Conservation (phyloP, 345 rosid species). For the Psidium guajava region DNA sequence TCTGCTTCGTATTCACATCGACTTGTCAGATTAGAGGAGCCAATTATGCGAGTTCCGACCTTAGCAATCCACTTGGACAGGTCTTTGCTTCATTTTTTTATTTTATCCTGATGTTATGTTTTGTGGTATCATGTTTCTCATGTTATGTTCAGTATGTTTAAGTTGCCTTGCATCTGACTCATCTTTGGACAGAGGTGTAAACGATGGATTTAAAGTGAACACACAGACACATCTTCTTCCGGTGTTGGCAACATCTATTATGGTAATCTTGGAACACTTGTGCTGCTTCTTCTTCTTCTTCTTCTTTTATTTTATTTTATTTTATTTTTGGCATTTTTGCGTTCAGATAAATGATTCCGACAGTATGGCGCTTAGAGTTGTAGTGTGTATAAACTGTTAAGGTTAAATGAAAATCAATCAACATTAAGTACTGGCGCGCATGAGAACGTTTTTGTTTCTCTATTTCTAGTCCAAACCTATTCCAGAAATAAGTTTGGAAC, state of each 20-base stretch:
- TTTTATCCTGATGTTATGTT: not conserved
- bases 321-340: too few species aligned
- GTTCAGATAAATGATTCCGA: not conserved
- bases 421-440: too few species aligned
- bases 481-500: too few species aligned
- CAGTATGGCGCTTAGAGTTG: not conserved
- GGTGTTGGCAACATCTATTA: conserved; percentile 75
- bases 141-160: not conserved
- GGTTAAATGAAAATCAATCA: not conserved
- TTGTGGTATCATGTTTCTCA: not conserved
- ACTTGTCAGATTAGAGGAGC: conserved; percentile 68
- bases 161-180: not conserved
- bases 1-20: conserved; percentile 52
- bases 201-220: conserved; percentile 93
- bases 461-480: too few species aligned
- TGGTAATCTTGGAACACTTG: conserved; percentile 28
- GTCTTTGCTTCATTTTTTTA: conserved; percentile 16
- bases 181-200: conserved; percentile 44
- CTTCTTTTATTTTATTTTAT: too few species aligned
- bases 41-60: conserved; percentile 91
- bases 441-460: too few species aligned
- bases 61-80: conserved; percentile 94
- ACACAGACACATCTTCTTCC: conserved; percentile 84
- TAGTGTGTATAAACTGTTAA: not conserved
- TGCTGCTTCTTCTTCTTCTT: not conserved